Percentiles rank a stretch among this genome's conserved stretches.
phyloP scores from a whole-genome alignment of 2,329 filamentous ascomycete genomes.

The Aureobasidium subglaciale region DNA sequence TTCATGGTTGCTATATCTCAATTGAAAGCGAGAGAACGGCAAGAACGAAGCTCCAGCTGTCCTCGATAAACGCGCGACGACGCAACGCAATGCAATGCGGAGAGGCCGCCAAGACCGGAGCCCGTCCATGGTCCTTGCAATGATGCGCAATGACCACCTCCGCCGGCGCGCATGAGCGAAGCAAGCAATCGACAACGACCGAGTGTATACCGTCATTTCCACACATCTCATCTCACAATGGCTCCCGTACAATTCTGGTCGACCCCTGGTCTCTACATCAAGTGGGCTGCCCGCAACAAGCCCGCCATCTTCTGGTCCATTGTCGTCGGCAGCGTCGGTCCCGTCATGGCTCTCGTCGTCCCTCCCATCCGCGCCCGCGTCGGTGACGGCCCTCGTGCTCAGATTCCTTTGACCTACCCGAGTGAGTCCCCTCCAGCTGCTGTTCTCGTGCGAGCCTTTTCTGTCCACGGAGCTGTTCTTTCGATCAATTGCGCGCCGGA shows the following conservation, averaged over 20 bases:
- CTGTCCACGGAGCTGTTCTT: no score
- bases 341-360: slow-evolving; percentile 60
- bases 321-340: slow-evolving; percentile 65
- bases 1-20: slow-evolving; percentile 24
- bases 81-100: slow-evolving; percentile 1
- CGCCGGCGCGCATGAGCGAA: background rate
- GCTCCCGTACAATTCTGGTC: slow-evolving; percentile 74
- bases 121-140: background rate
- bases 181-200: slow-evolving; percentile 6
- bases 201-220: slow-evolving; percentile 20
- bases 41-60: slow-evolving; percentile 9
- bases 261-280: slow-evolving; percentile 73
- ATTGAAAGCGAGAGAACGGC: background rate
- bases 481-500: background rate
- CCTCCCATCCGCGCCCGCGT: slow-evolving; percentile 66
- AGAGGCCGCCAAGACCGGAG: slow-evolving; percentile 7
- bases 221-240: slow-evolving; percentile 41
- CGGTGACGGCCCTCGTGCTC: slow-evolving; percentile 65
- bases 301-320: slow-evolving; percentile 88
- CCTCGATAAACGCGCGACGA: slow-evolving; percentile 2
- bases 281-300: slow-evolving; percentile 80
- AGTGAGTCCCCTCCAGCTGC: slow-evolving; percentile 52
- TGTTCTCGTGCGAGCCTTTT: no score
- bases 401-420: slow-evolving; percentile 85
- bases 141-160: background rate